Percentiles rank a stretch among this genome's conserved stretches.
phyloP scores from a whole-genome alignment of 345 rosid species.

The Corymbia maculata region DNA sequence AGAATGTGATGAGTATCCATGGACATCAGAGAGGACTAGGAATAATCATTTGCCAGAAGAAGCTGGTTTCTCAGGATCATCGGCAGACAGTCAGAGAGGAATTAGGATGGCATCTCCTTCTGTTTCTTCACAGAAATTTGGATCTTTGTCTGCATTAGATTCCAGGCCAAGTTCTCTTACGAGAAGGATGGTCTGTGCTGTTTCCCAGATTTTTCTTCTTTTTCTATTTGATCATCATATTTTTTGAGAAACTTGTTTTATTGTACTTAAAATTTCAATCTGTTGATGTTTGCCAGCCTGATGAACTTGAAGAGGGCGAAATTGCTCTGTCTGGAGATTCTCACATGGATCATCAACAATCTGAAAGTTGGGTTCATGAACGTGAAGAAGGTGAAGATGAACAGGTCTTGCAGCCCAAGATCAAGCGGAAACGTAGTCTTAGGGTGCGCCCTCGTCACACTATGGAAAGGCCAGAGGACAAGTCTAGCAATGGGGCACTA shows the following conservation, averaged over 20 bases:
- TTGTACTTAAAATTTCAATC: conserved; percentile 6
- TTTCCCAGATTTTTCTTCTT: neutral
- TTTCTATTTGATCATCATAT: neutral
- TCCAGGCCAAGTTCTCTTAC: conserved; percentile 79
- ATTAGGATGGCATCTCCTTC: conserved; percentile 62
- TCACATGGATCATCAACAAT: conserved; percentile 79
- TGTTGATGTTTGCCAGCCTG: conserved; percentile 43
- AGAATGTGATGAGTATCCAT: conserved; percentile 44
- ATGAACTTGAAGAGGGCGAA: conserved; percentile 98
- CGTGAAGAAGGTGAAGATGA: conserved; percentile 97
- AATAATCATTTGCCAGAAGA: conserved; percentile 43
- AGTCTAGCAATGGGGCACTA: conserved; percentile 33
- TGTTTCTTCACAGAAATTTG: conserved; percentile 86
- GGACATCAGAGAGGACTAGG: conserved; percentile 37
- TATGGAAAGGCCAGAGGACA: conserved; percentile 59
- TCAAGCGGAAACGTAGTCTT: conserved; percentile 94
- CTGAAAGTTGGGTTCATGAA: conserved; percentile 94
- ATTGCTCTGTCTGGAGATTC: conserved; percentile 94
- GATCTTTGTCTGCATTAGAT: conserved; percentile 93
- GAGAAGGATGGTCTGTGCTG: conserved; percentile 60
- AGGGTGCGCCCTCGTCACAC: conserved; percentile 82
- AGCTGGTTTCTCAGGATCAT: conserved; percentile 89
- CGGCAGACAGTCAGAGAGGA: conserved; percentile 62
- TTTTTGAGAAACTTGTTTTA: neutral
- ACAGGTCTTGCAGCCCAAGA: conserved; percentile 94